phyloP scores from a whole-genome alignment of 352 stramenopile genomes.

The Globisporangium polare region DNA sequence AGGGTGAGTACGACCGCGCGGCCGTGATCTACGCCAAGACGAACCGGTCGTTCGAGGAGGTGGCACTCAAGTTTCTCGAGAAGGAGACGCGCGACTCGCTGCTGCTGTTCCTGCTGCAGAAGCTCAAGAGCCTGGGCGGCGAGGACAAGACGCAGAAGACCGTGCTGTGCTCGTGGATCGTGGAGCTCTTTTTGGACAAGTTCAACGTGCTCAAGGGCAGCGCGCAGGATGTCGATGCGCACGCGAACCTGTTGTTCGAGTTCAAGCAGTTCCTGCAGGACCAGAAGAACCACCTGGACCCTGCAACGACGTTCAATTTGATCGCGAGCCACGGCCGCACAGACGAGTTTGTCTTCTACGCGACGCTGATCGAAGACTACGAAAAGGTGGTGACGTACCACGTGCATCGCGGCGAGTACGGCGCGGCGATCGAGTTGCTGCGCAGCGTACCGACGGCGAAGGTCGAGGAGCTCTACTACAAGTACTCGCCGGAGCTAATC shows the following conservation, averaged over 20 bases:
- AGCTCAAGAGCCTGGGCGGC: slow-evolving; percentile 72
- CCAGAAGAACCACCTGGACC: slow-evolving; percentile 83
- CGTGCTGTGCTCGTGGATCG: slow-evolving; percentile 91
- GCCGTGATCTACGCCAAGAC: slow-evolving; percentile 89
- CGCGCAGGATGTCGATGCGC: slow-evolving; percentile 80
- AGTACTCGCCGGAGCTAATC: slow-evolving; percentile 92
- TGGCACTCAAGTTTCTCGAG: slow-evolving; percentile 91
- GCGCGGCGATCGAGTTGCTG: slow-evolving; percentile 85
- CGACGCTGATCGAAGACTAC: slow-evolving; percentile 92
- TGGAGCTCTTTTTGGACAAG: slow-evolving; percentile 91
- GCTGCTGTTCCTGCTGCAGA: slow-evolving; percentile 86
- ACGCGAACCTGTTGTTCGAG: slow-evolving; percentile 85
- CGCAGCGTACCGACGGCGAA: slow-evolving; percentile 86
- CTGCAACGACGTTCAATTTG: slow-evolving; percentile 89
- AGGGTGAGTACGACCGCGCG: slow-evolving; percentile 79
- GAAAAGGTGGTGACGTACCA: slow-evolving; percentile 93
- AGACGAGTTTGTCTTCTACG: slow-evolving; percentile 91
- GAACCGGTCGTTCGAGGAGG: slow-evolving; percentile 87
- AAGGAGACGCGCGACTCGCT: slow-evolving; percentile 78
- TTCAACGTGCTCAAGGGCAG: slow-evolving; percentile 85
- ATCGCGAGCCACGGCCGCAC: slow-evolving; percentile 90
- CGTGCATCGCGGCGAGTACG: slow-evolving; percentile 87
- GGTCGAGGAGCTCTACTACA: slow-evolving; percentile 93
- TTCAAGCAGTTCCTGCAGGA: slow-evolving; percentile 92
- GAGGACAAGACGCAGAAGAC: slow-evolving; percentile 92